Conservation (phyloP, 108 stramenopile species). For the Thalassiosira profunda region DNA sequence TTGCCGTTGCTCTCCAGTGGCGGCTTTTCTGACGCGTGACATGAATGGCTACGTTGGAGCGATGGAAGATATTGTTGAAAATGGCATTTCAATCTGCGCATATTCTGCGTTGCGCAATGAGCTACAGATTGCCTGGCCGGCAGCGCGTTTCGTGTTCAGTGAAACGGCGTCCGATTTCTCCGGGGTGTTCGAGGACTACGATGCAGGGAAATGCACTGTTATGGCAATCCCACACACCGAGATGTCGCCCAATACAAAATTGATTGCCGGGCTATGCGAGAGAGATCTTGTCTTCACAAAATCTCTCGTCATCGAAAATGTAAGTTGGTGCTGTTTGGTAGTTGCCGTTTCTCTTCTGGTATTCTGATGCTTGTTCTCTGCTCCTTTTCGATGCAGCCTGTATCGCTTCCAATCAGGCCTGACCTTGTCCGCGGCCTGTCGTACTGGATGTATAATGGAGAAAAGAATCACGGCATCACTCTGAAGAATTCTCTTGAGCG, state of each 20-base stretch:
- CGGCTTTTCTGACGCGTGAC: too few relatives aligned
- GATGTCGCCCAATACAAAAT: background rate
- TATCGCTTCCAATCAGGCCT: slow-evolving; percentile 18
- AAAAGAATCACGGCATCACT: slow-evolving; percentile 10
- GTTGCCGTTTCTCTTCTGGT: too few relatives aligned
- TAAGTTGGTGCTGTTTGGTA: too few relatives aligned
- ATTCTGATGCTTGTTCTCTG: too few relatives aligned
- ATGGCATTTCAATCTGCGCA: slow-evolving; percentile 10
- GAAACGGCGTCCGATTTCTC: background rate
- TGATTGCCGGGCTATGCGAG: slow-evolving; percentile 10
- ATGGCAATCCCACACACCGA: slow-evolving; percentile 22
- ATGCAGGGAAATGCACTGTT: slow-evolving; percentile 15
- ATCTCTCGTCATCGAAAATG: slow-evolving; percentile 13
- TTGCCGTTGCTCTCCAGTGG: too few relatives aligned
- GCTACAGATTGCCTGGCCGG: slow-evolving; percentile 13
- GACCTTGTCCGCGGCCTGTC: slow-evolving; percentile 14
- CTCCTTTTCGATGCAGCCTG: too few relatives aligned
- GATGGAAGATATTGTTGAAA: background rate
- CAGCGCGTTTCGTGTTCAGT: slow-evolving; percentile 11
- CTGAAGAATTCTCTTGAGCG: background rate
- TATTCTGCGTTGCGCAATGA: slow-evolving; percentile 19
- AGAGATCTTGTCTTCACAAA: slow-evolving; percentile 15
- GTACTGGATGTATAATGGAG: slow-evolving; percentile 23
- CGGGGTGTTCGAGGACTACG: slow-evolving; percentile 14
- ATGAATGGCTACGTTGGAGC: too few relatives aligned